Evolutionary conservation across 768 basidiomycete genomes (phyloP), one percentile per base, ranked within the genome.

Genomic region (Sporobolomyces pararoseus): DNA sequence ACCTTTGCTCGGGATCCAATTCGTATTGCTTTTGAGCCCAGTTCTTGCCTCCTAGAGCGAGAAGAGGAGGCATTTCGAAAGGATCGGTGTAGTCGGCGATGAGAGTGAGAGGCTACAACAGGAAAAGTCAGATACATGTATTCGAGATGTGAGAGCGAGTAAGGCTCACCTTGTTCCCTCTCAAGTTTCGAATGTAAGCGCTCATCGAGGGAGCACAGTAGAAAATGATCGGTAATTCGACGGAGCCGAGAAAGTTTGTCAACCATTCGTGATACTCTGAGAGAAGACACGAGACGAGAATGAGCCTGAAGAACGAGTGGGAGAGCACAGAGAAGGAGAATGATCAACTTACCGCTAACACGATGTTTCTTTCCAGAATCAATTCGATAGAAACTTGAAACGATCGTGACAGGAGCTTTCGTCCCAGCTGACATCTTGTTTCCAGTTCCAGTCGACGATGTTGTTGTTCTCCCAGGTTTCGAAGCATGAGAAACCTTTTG

Each of bases 231-330:
- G 75, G 75, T 0, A 67, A 39, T 54, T 76, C 75, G 47, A 76
- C 75, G 16, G 70, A 62, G 2, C 55, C 39, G 12, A 76, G 70
- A 42, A 76, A 76, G 65, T 68, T 68, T 21, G 57, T 59, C 35
- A 76, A 39, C 75, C 75, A 76, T 16, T 59, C 55, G 58, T 73
- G 64, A 44, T 76, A 76, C 42, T 76, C 75, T 73, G 51, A 23
- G 12, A 4, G 17, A 21, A 34, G 14, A 19, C n/a, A 3, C 27
- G 59, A 7, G 59, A 13, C 13, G 32, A 2, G 1, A 9, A n/a
- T 37, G 13, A 14, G 2, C 1, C 7, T 55, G 25, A 51, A 49
- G 3, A 21, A 52, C 14, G 13, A 13, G 21, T 23, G 32, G 2
- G 4, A 35, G 31, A 37, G 16, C 31, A 1, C 29, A 27, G n/a